Conservation (phyloP, 176 grass and related monocot species). For the Zea mays region Zm-B73-REFERENCE-NAM-5.0 NC_050097.1:118086001-118086500, state of each 20-base stretch:
- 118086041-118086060: not conserved
- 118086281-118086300: not conserved
- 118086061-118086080: too few species aligned
- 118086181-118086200: not conserved
- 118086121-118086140: too few species aligned
- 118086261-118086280: not conserved
- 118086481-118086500: not conserved
- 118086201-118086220: slow-evolving; percentile 2
- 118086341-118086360: not conserved
- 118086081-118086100: too few species aligned
- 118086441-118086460: not conserved
- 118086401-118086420: not conserved
- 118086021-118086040: not conserved
- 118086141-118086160: slow-evolving; percentile 4
- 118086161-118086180: not conserved
- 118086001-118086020: slow-evolving; percentile 40
- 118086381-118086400: not conserved
- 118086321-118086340: not conserved
- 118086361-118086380: not conserved
- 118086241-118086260: slow-evolving; percentile 14
- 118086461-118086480: not conserved
- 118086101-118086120: too few species aligned
- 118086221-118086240: not conserved
- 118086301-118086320: not conserved
- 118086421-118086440: not conserved